phyloP scores from a whole-genome alignment of 1,139 yeast genomes.

The Taphrina pruni region DNA sequence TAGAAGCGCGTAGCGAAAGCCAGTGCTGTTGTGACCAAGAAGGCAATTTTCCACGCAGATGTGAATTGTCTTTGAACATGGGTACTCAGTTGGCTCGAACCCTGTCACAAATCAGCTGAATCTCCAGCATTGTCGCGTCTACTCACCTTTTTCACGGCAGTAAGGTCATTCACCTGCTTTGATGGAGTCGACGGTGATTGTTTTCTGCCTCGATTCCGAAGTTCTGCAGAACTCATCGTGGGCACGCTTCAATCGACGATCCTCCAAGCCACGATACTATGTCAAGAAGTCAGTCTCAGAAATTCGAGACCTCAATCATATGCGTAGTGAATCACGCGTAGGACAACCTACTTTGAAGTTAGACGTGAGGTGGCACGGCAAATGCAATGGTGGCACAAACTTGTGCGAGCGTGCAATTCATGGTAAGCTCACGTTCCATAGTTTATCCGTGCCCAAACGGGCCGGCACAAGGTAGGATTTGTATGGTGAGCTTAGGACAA shows the following conservation, averaged over 20 bases:
- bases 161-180: not conserved
- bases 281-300: no score
- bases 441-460: no score
- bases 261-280: no score
- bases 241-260: no score
- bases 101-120: not conserved
- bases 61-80: not conserved
- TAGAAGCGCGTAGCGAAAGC: constrained; percentile 78
- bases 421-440: no score
- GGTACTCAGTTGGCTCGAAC: not conserved
- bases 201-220: constrained; percentile 22
- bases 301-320: no score
- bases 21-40: constrained; percentile 61
- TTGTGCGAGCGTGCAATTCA: constrained; percentile 6
- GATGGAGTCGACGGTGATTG: not conserved
- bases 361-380: constrained; percentile 8
- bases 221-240: constrained; percentile 23
- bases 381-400: constrained; percentile 14
- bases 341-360: not conserved
- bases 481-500: no score
- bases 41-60: constrained; percentile 40
- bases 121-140: not conserved
- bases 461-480: no score
- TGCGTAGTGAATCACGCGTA: not conserved
- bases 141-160: not conserved